phyloP scores from a whole-genome alignment of 1,284 basidiomycete species.

The Puccinia horiana region DNA sequence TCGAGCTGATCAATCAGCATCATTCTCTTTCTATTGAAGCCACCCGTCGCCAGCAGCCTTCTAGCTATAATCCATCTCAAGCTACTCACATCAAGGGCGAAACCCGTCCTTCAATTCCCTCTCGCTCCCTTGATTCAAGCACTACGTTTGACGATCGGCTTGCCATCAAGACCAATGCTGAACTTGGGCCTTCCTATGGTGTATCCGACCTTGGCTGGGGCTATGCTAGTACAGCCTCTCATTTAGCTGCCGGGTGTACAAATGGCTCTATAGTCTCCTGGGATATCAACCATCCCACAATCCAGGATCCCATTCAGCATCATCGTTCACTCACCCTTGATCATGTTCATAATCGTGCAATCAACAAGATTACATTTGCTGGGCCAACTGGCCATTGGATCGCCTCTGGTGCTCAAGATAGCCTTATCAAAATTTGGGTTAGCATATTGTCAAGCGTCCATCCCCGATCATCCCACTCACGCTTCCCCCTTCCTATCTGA shows the following conservation, averaged over 20 bases:
- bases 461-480: background rate
- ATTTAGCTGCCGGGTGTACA: slow-evolving; percentile 27
- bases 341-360: slow-evolving; percentile 42
- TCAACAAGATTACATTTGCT: slow-evolving; percentile 46
- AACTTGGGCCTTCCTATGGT: slow-evolving; percentile 39
- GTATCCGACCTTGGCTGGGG: slow-evolving; percentile 30
- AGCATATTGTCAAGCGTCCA: slow-evolving; percentile 7
- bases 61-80: slow-evolving; percentile 14
- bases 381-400: slow-evolving; percentile 44
- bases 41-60: background rate
- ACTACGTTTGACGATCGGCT: slow-evolving; percentile 26
- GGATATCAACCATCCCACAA: slow-evolving; percentile 36
- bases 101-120: background rate
- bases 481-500: background rate
- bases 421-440: slow-evolving; percentile 41
- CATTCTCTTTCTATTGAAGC: slow-evolving; percentile 12
- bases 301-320: background rate
- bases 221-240: slow-evolving; percentile 22
- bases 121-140: slow-evolving; percentile 12
- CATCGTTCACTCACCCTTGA: slow-evolving; percentile 29
- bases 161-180: slow-evolving; percentile 33
- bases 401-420: slow-evolving; percentile 41
- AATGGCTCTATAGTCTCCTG: slow-evolving; percentile 35
- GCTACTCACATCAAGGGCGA: background rate
- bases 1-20: slow-evolving; percentile 25